Evolutionary conservation across 495 filamentous ascomycete genomes (phyloP).

Genomic region (Entonaema liquescens): DNA sequence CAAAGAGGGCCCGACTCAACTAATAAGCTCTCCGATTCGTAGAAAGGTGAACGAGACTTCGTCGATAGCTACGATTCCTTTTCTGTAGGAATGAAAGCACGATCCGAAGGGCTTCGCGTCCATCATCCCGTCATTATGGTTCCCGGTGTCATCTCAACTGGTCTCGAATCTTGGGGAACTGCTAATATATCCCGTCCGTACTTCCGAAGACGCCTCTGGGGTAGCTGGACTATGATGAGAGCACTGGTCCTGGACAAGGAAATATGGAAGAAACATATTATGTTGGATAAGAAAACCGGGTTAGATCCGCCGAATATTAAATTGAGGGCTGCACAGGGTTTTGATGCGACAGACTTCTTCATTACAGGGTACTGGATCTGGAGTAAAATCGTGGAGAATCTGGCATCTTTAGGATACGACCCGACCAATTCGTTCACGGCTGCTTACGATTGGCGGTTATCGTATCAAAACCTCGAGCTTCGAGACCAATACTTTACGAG

Average conservation of each 20-base stretch:
- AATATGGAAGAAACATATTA: constrained; percentile 93
- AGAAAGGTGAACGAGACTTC: constrained; percentile 86
- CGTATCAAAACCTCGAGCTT: constrained; percentile 85
- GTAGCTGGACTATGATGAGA: constrained; percentile 98
- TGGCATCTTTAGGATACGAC: constrained; percentile 95
- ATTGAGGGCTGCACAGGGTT: constrained; percentile 92
- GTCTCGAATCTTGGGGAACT: constrained; percentile 96
- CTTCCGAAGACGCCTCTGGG: constrained; percentile 93
- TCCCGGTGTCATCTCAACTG: constrained; percentile 96
- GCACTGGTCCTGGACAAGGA: constrained; percentile 93
- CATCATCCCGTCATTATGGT: constrained; percentile 95
- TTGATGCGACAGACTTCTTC: constrained; percentile 98
- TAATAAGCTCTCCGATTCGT: constrained; percentile 24
- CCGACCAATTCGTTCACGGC: constrained; percentile 95
- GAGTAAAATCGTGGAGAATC: constrained; percentile 97
- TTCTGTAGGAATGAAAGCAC: constrained; percentile 81
- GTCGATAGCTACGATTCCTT: constrained; percentile 90
- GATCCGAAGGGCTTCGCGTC: constrained; percentile 81
- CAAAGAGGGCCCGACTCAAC: not conserved
- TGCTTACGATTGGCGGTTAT: constrained; percentile 97
- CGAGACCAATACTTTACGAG: constrained; percentile 94
- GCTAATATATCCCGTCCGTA: constrained; percentile 81
- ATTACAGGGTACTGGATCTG: constrained; percentile 95
- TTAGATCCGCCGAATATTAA: constrained; percentile 94
- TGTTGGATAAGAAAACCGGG: constrained; percentile 91